A percentile compares a stretch with the other conserved stretches of the same genome.
These are phyloP conservation scores for Murraya koenigii DNA, from an alignment of 345 rosid genomes.

Conservation along the genomic window DNA sequence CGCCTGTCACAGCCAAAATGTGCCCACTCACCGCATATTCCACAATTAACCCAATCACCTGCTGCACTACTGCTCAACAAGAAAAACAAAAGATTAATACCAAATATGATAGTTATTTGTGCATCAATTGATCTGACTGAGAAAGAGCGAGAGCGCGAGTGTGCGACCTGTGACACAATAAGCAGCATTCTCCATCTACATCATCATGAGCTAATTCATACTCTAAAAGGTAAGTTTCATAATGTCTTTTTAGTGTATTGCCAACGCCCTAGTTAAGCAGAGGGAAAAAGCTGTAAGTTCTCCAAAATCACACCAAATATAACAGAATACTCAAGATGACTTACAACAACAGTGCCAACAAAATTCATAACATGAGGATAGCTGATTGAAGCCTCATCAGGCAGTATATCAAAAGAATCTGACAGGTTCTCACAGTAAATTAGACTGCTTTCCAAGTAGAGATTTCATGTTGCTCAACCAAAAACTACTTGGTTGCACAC, in stretches of 20 bases:
- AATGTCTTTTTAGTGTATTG: slow-evolving; percentile 89
- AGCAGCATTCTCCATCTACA: slow-evolving; percentile 97
- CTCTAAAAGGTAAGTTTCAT: slow-evolving; percentile 93
- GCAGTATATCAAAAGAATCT: background rate
- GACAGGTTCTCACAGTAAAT: background rate
- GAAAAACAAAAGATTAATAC: slow-evolving; percentile 21
- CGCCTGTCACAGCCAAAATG: slow-evolving; percentile 99
- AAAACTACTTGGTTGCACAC: background rate
- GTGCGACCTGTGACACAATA: slow-evolving; percentile 84
- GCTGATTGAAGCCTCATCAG: background rate
- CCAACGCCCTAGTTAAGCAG: slow-evolving; percentile 76
- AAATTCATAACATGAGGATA: background rate
- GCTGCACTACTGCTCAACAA: slow-evolving; percentile 85
- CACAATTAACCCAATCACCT: slow-evolving; percentile 99
- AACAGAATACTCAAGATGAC: background rate
- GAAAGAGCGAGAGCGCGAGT: background rate
- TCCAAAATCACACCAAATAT: background rate
- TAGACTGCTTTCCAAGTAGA: background rate
- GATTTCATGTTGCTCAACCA: background rate
- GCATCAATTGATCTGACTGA: background rate
- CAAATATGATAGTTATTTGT: background rate
- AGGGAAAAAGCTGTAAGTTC: slow-evolving; percentile 4
- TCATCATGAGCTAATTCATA: slow-evolving; percentile 98
- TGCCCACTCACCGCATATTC: slow-evolving; percentile 99
- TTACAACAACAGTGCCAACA: background rate